phyloP scores from a whole-genome alignment of 2,329 filamentous ascomycete genomes.

The Dothistroma septosporum region DNA sequence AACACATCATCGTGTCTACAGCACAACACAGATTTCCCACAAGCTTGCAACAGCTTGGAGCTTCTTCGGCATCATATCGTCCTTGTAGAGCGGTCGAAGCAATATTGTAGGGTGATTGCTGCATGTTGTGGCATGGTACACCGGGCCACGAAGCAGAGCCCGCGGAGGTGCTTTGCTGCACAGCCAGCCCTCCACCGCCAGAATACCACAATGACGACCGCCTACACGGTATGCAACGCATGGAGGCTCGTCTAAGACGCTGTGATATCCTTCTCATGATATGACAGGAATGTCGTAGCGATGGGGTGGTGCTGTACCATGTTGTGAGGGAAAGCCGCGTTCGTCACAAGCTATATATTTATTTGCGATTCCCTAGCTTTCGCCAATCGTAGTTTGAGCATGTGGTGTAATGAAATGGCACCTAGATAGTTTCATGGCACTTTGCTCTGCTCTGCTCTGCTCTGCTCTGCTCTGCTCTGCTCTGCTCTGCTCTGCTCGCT shows the following conservation, averaged over 20 bases:
- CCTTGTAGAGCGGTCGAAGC: neutral
- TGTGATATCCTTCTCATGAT: slow-evolving; percentile 1
- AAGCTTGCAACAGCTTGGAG: neutral
- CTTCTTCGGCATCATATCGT: neutral
- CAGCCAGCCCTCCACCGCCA: slow-evolving; percentile 1
- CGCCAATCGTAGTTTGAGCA: neutral
- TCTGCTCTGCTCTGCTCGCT: neutral
- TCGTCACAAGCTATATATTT: neutral
- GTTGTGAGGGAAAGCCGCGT: neutral
- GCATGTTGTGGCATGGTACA: neutral
- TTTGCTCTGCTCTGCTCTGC: neutral
- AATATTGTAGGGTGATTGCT: neutral
- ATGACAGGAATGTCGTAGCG: neutral
- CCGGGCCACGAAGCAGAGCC: neutral
- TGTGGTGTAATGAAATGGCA: neutral
- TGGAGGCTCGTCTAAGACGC: neutral
- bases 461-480: neutral
- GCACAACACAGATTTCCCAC: neutral
- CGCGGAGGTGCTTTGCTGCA: neutral
- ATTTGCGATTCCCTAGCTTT: neutral
- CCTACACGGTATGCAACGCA: neutral
- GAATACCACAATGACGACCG: slow-evolving; percentile 7
- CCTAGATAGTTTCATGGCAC: neutral
- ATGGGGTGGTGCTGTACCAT: neutral
- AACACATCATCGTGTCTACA: neutral